Conservation (phyloP, 495 filamentous ascomycete genomes). For the Lasiosphaeria hispida region DNA sequence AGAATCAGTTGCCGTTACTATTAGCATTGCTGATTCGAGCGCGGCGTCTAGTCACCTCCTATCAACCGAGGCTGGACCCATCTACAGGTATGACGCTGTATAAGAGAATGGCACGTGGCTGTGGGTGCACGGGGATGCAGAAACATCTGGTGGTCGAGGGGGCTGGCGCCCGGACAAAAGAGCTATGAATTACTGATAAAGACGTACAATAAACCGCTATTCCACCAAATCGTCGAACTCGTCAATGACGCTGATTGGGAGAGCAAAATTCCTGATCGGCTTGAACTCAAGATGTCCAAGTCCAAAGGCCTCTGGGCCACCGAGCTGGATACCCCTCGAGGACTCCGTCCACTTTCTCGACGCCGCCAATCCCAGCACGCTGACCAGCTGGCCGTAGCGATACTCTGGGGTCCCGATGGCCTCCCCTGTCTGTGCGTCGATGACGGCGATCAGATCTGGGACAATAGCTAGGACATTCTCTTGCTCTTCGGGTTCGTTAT, state of each 20-base stretch:
- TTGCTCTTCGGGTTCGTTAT: constrained; percentile 27
- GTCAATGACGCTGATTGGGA: constrained; percentile 53
- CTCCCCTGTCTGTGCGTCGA: constrained; percentile 59
- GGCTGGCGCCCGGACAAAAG: no score
- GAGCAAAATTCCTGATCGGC: constrained; percentile 47
- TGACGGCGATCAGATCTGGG: constrained; percentile 59
- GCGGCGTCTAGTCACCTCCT: no score
- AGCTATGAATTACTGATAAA: no score
- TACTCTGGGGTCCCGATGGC: constrained; percentile 62
- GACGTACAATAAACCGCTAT: no score
- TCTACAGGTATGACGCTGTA: no score
- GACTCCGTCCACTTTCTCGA: constrained; percentile 57
- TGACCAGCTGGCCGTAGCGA: constrained; percentile 56
- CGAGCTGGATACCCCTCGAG: constrained; percentile 47
- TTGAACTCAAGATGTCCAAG: constrained; percentile 49
- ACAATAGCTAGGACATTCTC: constrained; percentile 55
- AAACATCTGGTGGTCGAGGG: no score
- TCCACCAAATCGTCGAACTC: constrained; percentile 49
- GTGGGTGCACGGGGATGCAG: no score
- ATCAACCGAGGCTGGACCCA: no score
- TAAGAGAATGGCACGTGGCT: no score
- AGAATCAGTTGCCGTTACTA: no score
- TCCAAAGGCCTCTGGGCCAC: constrained; percentile 52
- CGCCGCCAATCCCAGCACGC: constrained; percentile 55
- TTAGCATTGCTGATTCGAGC: no score